Conservation (phyloP, 768 basidiomycete species). For the Calocera cornea region DNA sequence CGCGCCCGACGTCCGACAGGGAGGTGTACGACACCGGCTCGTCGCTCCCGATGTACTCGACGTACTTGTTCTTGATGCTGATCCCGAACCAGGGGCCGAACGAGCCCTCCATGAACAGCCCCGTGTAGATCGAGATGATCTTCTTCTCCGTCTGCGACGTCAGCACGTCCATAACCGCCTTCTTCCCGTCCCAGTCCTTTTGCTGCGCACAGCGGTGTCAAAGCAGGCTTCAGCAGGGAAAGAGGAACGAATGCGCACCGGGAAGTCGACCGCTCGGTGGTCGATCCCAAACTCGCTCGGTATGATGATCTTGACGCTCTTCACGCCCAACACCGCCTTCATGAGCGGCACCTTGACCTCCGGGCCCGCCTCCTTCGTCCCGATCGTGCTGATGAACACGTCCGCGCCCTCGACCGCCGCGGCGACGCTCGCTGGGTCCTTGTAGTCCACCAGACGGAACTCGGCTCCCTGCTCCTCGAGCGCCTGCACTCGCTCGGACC, state of each 20-base stretch:
- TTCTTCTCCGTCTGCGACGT: conserved; percentile 2
- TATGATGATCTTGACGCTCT: background rate
- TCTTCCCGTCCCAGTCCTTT: conserved; percentile 4
- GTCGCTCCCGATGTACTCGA: background rate
- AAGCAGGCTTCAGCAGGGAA: background rate
- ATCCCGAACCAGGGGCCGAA: conserved; percentile 5
- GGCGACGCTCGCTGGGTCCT: background rate
- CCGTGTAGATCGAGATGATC: conserved; percentile 1
- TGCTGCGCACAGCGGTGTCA: background rate
- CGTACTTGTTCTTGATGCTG: background rate
- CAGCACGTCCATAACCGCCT: background rate
- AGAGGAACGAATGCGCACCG: background rate
- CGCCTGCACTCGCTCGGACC: background rate
- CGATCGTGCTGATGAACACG: background rate
- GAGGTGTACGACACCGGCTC: background rate
- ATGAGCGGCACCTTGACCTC: conserved; percentile 4
- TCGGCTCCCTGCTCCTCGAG: background rate
- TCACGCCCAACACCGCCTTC: background rate
- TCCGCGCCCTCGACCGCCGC: background rate
- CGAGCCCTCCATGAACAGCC: conserved; percentile 1
- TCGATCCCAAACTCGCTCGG: conserved; percentile 1
- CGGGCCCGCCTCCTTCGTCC: background rate
- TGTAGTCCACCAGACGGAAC: background rate
- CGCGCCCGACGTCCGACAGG: background rate
- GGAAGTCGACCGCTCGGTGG: background rate